phyloP scores from a whole-genome alignment of 2,329 filamentous ascomycete species.

The Exserohilum rostratum region DNA sequence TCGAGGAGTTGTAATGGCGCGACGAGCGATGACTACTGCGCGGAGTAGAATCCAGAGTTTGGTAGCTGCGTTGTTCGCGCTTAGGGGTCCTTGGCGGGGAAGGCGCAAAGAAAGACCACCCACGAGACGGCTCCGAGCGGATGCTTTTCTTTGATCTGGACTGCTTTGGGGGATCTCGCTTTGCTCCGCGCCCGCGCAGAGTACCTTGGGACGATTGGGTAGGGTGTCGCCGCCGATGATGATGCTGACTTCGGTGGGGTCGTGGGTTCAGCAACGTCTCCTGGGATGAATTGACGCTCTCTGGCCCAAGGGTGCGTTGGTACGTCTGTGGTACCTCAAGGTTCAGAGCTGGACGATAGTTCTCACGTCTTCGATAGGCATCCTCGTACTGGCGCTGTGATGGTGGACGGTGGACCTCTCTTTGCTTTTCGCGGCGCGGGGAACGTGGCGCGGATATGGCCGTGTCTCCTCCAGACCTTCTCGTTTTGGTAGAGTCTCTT shows the following conservation, averaged over 20 bases:
- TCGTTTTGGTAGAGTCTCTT: conserved; percentile 34
- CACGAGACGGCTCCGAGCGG: conserved; percentile 31
- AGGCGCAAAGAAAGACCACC: conserved; percentile 40
- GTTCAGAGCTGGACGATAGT: conserved; percentile 29
- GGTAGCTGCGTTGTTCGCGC: conserved; percentile 30
- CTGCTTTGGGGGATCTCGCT: conserved; percentile 42
- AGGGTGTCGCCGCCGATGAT: conserved; percentile 40
- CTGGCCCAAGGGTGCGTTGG: conserved; percentile 34
- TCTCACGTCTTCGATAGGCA: conserved; percentile 24
- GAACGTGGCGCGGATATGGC: conserved; percentile 25
- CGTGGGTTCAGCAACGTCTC: conserved; percentile 46
- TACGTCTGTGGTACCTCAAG: conserved; percentile 38
- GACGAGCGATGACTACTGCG: conserved; percentile 38
- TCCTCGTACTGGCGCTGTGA: conserved; percentile 26
- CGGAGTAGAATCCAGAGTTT: conserved; percentile 37
- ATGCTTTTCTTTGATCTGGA: conserved; percentile 40
- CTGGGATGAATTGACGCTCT: conserved; percentile 38
- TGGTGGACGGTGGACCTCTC: conserved; percentile 27
- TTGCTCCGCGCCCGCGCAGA: conserved; percentile 44
- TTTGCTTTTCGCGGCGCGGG: conserved; percentile 31
- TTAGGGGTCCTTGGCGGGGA: conserved; percentile 40
- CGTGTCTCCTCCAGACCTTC: conserved; percentile 32
- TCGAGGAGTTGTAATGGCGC: conserved; percentile 29
- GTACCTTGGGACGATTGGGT: conserved; percentile 44
- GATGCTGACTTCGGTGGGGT: conserved; percentile 42